Evolutionary conservation across 23 red algal species (phyloP).

Genomic region (Agarophyton chilense): DNA sequence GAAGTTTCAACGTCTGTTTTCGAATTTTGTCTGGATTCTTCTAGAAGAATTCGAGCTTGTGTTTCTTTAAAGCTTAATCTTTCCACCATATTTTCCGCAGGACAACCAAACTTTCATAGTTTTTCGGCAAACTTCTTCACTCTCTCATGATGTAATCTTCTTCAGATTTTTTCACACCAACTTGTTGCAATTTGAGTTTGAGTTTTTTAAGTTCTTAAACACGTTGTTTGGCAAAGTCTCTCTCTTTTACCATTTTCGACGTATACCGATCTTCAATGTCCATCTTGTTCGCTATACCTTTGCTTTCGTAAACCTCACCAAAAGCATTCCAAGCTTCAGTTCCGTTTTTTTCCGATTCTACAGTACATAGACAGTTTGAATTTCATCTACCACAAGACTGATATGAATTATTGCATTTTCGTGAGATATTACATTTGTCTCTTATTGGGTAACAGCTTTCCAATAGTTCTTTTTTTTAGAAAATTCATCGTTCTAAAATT

Average conservation of each 20-base stretch:
- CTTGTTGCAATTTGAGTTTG: no score
- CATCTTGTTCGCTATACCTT: no score
- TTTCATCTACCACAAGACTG: neutral
- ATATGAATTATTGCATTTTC: neutral
- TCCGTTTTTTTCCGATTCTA: neutral
- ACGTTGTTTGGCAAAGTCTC: neutral
- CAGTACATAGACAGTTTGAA: neutral
- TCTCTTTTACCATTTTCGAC: neutral
- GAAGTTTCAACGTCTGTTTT: neutral
- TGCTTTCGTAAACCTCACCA: neutral
- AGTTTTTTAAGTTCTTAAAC: no score
- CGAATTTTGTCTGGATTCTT: neutral
- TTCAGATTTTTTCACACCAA: neutral
- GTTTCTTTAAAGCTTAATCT: no score
- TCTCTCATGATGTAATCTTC: neutral
- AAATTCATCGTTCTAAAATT: neutral
- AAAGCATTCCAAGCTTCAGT: neutral
- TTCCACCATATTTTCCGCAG: neutral
- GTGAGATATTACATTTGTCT: neutral
- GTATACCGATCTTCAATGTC: neutral
- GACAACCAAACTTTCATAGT: neutral
- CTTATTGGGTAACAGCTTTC: neutral
- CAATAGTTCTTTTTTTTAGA: slow-evolving; percentile 1
- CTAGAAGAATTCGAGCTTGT: neutral
- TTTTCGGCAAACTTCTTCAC: neutral